Evolutionary conservation across 176 grass and related monocot species (phyloP).

Genomic region (Musa troglodytarum): DNA sequence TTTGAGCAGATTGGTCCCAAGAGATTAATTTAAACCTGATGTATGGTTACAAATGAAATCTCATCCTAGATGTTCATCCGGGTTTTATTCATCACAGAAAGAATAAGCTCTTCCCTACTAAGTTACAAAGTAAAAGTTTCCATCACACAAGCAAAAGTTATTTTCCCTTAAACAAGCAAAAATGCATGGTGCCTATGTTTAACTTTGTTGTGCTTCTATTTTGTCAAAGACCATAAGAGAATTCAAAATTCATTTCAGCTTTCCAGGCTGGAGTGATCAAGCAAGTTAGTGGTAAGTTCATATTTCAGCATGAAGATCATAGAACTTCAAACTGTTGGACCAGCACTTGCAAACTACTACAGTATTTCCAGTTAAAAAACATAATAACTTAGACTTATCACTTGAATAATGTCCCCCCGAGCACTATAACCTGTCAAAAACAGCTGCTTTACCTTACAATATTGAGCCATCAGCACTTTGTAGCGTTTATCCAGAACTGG

Average conservation of each 20-base stretch:
- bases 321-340: background rate
- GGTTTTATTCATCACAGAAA: background rate
- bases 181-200: background rate
- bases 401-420: background rate
- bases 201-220: background rate
- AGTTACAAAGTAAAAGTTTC: background rate
- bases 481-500: background rate
- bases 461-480: background rate
- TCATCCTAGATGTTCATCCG: background rate
- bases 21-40: too few species aligned
- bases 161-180: background rate
- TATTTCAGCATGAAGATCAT: background rate
- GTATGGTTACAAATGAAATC: background rate
- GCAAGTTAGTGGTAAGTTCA: background rate
- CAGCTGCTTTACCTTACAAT: background rate
- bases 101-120: background rate
- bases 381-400: background rate
- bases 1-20: too few species aligned
- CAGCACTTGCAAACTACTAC: background rate
- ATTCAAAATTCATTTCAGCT: background rate
- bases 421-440: background rate
- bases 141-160: background rate
- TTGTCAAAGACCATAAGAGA: background rate
- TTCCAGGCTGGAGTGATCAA: background rate
- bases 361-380: background rate